Percentiles rank a stretch among this genome's conserved stretches.
Conservation (phyloP, 2,329 filamentous ascomycete species). For the Ophiosphaerella korrae region DNA sequence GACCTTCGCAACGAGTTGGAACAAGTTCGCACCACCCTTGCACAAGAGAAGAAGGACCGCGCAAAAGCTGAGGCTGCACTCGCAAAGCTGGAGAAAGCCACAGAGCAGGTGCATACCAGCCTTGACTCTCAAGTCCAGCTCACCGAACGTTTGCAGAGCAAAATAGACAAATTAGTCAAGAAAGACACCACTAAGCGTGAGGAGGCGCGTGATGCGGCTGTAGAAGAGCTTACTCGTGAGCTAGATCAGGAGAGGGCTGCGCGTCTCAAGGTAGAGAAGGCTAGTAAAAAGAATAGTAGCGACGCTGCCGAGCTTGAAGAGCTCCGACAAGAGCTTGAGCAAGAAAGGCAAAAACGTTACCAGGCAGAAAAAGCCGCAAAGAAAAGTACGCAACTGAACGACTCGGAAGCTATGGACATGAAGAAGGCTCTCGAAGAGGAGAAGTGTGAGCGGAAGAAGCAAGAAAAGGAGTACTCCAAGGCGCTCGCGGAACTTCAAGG, state of each 20-base stretch:
- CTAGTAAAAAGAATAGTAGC: constrained; percentile 38
- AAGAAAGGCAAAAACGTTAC: constrained; percentile 45
- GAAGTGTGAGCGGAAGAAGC: constrained; percentile 57
- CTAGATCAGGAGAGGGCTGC: constrained; percentile 52
- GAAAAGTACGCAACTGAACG: constrained; percentile 49
- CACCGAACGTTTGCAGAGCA: constrained; percentile 36
- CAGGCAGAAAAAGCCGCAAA: constrained; percentile 40
- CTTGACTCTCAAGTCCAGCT: constrained; percentile 39
- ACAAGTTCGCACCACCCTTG: constrained; percentile 53
- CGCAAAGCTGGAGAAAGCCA: constrained; percentile 44
- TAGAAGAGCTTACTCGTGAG: constrained; percentile 39
- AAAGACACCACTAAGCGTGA: constrained; percentile 43
- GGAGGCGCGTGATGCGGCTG: constrained; percentile 36
- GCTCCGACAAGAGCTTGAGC: constrained; percentile 46
- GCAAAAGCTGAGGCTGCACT: constrained; percentile 47
- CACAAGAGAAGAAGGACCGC: constrained; percentile 52
- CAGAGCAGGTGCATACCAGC: constrained; percentile 38
- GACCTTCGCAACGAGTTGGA: constrained; percentile 52
- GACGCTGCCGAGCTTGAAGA: constrained; percentile 34
- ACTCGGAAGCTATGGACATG: constrained; percentile 53
- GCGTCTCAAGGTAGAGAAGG: constrained; percentile 37
- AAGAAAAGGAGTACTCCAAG: constrained; percentile 60
- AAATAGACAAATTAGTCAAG: constrained; percentile 41
- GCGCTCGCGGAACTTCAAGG: constrained; percentile 65
- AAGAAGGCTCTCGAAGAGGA: constrained; percentile 58